phyloP scores from a whole-genome alignment of 345 rosid species.

The Kandelia obovata region DNA sequence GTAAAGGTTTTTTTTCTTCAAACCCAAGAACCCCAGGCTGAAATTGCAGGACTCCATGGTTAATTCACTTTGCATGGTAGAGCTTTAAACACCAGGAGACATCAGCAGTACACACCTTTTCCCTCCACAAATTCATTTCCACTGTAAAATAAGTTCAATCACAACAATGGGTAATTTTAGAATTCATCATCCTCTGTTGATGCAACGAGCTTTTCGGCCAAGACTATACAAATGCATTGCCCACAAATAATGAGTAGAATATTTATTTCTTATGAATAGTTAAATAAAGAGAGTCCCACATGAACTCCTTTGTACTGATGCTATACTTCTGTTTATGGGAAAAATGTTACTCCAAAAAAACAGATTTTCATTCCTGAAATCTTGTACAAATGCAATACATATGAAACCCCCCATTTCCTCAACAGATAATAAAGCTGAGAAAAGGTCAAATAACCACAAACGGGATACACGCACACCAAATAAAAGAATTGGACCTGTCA shows the following conservation, averaged over 20 bases:
- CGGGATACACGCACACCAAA: slow-evolving; percentile 26
- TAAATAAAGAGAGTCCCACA: not conserved
- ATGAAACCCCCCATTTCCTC: slow-evolving; percentile 20
- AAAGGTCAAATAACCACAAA: slow-evolving; percentile 23
- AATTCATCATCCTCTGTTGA: not conserved
- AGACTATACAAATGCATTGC: too few species aligned
- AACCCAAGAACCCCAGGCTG: too few species aligned
- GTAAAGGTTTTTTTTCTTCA: too few species aligned
- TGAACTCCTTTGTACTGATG: not conserved
- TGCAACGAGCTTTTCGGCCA: too few species aligned
- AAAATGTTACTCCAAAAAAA: not conserved
- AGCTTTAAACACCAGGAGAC: too few species aligned
- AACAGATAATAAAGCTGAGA: slow-evolving; percentile 7
- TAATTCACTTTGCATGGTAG: too few species aligned
- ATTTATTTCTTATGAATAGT: too few species aligned
- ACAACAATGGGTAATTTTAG: not conserved
- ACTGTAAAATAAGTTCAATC: not conserved
- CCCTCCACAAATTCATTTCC: not conserved
- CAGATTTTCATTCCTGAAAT: slow-evolving; percentile 24
- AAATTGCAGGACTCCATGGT: too few species aligned
- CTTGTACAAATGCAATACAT: slow-evolving; percentile 27
- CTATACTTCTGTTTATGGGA: not conserved
- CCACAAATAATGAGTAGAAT: too few species aligned
- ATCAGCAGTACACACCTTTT: too few species aligned
- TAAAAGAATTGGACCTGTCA: slow-evolving; percentile 32